Base-by-base conservation (phyloP, 805 yeast species). In the Candida ascalaphidarum region DNA sequence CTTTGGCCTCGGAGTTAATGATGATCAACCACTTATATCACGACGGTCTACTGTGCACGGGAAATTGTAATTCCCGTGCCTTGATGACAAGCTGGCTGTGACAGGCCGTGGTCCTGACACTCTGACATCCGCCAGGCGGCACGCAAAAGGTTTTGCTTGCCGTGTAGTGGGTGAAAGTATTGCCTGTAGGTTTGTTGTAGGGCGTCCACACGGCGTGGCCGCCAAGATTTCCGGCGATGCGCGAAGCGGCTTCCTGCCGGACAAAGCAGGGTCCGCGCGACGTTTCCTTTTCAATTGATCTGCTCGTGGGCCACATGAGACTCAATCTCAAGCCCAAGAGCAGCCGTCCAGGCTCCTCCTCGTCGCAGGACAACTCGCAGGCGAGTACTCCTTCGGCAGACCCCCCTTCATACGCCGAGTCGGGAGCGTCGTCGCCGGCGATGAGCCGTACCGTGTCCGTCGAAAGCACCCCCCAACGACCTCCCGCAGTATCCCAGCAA, bases 21-120 rank as follows among this genome's bases (percentile, higher is more conserved):
- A 62, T 62, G 69, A 62, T 40, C 50, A 36, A 58, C 68, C 69
- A 61, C 65, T 45, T 44, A 52, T 43, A 34, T 62, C 68, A 62
- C 69, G 69, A 62, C 69, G 69, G 69, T 62, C 69, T 62, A 60
- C 69, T 62, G 69, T 44, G 64, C 54, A 36, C 44, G 42, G 58
- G 53, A 52, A 58, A 55, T 58, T 61, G 64, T 62, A 58, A 60
- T 60, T 49, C 50, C 56, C 51, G 35, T 43, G 52, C 60, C 34
- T 46, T 62, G 69, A 62, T 62, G 69, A 62, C 40, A 50, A 28
- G 41, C 44, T 37, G 67, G 66, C 67, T 68, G 61, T 61, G 68
- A 61, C 68, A 68, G 69, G 68, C 68, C 68, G 65, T 61, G 68
- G 69, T 54, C 44, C 61, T 66, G 59, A n/a, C n/a, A n/a, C n/a